These are phyloP conservation scores for Boletus sp. DNA, from an alignment of 1,284 basidiomycete species.

Conservation along the genomic window DNA sequence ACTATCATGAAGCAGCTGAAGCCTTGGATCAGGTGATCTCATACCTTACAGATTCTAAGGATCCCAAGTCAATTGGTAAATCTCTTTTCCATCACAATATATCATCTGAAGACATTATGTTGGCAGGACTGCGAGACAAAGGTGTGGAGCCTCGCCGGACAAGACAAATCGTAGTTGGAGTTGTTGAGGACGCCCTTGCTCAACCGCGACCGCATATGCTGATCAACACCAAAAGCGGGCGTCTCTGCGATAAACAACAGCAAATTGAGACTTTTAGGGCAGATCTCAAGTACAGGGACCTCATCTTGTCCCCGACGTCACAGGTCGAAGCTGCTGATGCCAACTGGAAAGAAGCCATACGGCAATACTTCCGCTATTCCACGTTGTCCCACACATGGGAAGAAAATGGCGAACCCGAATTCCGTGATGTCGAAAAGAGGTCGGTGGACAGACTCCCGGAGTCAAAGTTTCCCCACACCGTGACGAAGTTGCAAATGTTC, in stretches of 20 bases:
- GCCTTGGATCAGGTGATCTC: background rate
- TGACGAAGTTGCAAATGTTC: constrained; percentile 8
- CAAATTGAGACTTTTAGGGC: constrained; percentile 2
- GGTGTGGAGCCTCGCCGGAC: background rate
- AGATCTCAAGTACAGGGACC: background rate
- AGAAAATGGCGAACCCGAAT: constrained; percentile 1
- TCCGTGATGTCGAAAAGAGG: background rate
- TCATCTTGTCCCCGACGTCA: constrained; percentile 1
- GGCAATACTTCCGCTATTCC: constrained; percentile 3
- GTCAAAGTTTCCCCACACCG: background rate
- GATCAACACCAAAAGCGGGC: constrained; percentile 7
- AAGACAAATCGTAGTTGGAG: background rate
- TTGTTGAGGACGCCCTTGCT: background rate
- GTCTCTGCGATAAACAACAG: constrained; percentile 1
- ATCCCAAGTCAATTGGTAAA: background rate
- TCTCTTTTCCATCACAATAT: background rate
- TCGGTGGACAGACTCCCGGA: background rate
- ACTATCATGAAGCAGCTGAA: constrained; percentile 1
- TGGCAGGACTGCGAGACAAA: background rate
- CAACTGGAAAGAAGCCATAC: background rate
- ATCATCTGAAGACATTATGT: background rate
- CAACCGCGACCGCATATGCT: constrained; percentile 1
- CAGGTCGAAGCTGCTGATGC: background rate
- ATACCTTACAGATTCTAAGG: background rate
- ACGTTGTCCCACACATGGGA: constrained; percentile 12